Percentiles rank a stretch among this genome's conserved stretches.
Conservation (phyloP, 768 basidiomycete genomes). For the Asterophora parasitica region DNA sequence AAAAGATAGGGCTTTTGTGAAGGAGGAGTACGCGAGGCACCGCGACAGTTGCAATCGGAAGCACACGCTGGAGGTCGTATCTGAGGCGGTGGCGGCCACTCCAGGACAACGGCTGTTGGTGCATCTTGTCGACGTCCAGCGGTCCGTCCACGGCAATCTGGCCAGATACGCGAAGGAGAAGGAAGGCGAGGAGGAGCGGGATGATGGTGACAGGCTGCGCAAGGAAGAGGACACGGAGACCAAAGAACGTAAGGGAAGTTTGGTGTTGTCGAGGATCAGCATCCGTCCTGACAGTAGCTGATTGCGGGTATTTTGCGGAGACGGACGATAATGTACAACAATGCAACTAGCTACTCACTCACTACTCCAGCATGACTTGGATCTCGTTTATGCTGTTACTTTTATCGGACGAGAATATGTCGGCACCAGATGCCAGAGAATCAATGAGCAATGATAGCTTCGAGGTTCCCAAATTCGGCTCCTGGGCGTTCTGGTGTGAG, state of each 20-base stretch:
- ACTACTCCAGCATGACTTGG: constrained; percentile 60
- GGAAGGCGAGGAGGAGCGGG: background rate
- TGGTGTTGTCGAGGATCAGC: constrained; percentile 4
- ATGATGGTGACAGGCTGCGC: constrained; percentile 5
- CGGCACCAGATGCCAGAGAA: constrained; percentile 74
- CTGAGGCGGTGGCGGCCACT: constrained; percentile 12
- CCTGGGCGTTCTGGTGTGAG: constrained; percentile 21
- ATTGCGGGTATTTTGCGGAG: background rate
- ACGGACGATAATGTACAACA: background rate
- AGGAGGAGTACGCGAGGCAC: constrained; percentile 8
- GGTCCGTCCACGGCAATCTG: constrained; percentile 27
- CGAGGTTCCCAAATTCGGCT: constrained; percentile 65
- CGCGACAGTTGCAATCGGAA: constrained; percentile 10
- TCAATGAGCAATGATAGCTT: constrained; percentile 74
- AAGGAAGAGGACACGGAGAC: constrained; percentile 3
- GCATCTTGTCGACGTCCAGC: constrained; percentile 33
- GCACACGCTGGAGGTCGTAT: constrained; percentile 18
- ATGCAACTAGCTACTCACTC: background rate
- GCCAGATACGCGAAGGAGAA: background rate
- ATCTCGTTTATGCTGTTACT: constrained; percentile 54
- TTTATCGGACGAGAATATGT: constrained; percentile 52
- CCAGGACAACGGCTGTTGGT: constrained; percentile 25
- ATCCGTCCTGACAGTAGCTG: background rate
- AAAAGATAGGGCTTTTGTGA: background rate
- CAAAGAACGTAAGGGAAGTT: constrained; percentile 3